A percentile compares a stretch with the other conserved stretches of the same genome.
Evolutionary conservation across 495 filamentous ascomycete species (phyloP).

Genomic region (Hyaloscypha variabilis): DNA sequence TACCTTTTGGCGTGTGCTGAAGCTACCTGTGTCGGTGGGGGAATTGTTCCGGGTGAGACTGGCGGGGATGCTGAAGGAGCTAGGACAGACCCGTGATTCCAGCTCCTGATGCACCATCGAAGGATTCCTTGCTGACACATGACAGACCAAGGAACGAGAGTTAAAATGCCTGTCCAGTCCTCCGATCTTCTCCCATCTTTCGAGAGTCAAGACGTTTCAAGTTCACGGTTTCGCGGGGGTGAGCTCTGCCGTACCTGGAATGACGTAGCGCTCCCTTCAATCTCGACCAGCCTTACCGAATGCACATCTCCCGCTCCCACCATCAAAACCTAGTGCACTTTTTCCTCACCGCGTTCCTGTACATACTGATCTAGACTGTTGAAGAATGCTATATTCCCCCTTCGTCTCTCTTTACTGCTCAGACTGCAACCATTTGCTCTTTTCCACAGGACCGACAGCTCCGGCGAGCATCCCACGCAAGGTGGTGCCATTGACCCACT

Average conservation of each 20-base stretch:
- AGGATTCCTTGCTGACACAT: neutral
- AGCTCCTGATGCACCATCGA: neutral
- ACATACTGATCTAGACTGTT: neutral
- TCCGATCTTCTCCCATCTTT: neutral
- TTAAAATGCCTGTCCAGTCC: neutral
- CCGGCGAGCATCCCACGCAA: neutral
- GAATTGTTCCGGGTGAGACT: neutral
- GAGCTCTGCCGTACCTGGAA: neutral
- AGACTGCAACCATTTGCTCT: neutral
- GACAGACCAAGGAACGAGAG: neutral
- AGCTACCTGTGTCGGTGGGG: neutral
- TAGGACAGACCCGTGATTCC: neutral
- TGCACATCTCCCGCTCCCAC: neutral
- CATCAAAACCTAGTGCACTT: neutral
- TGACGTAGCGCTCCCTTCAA: neutral
- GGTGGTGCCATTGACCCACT: neutral
- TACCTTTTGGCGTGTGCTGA: too few species aligned
- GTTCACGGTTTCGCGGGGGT: neutral
- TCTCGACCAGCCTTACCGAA: neutral
- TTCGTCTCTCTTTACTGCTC: constrained; percentile 3
- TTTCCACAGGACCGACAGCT: neutral
- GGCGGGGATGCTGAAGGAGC: neutral
- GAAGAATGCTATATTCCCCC: neutral
- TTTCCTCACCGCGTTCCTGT: neutral
- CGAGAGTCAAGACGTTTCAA: neutral